phyloP scores from a whole-genome alignment of 1,139 yeast species.

The Taphrina communis region DNA sequence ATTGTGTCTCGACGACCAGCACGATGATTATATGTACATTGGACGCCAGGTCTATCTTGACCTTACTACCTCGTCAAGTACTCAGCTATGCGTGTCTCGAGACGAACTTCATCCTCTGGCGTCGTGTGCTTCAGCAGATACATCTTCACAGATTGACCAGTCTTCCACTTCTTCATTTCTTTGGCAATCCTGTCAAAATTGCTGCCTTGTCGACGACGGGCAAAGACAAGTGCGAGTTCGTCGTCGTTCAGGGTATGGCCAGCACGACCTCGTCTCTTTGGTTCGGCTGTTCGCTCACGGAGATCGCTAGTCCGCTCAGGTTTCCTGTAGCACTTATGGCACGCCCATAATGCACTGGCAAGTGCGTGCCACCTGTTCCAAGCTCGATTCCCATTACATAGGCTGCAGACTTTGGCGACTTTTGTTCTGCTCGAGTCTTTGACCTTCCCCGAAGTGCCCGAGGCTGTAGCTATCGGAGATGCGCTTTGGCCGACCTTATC shows the following conservation, averaged over 20 bases:
- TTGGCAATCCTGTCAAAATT: conserved; percentile 17
- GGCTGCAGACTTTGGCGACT: conserved; percentile 1
- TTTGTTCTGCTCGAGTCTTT: background rate
- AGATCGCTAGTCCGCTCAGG: background rate
- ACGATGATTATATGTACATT: background rate
- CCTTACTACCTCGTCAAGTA: background rate
- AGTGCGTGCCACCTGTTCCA: conserved; percentile 16
- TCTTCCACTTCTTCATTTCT: conserved; percentile 27
- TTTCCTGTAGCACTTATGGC: conserved; percentile 22
- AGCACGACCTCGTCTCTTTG: conserved; percentile 15
- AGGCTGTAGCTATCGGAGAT: background rate
- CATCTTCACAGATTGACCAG: conserved; percentile 19
- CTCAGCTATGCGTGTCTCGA: background rate
- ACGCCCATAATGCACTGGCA: conserved; percentile 10
- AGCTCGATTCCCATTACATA: conserved; percentile 10
- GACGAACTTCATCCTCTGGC: conserved; percentile 4
- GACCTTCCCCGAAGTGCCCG: background rate
- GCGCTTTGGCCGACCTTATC: background rate
- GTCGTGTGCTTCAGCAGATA: conserved; percentile 18
- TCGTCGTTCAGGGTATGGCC: conserved; percentile 7
- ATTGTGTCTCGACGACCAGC: no score
- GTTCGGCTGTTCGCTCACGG: background rate
- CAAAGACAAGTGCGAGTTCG: background rate
- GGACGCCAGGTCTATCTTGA: background rate
- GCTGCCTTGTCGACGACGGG: conserved; percentile 20